phyloP scores from a whole-genome alignment of 108 stramenopile genomes.

The Chaetoceros muelleri region DNA sequence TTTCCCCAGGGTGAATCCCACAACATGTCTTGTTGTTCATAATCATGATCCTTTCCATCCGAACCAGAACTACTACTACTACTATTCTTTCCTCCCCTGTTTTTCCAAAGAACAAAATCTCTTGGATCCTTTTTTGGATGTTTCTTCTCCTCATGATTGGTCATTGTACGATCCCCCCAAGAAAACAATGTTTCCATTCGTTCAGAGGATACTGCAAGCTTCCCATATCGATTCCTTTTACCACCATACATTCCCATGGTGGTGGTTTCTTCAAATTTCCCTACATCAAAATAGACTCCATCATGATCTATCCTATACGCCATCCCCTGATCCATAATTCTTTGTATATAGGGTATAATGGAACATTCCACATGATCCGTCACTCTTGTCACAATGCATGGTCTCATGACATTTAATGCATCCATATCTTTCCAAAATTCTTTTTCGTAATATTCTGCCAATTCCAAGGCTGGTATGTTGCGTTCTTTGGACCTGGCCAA shows the following conservation, averaged over 20 bases:
- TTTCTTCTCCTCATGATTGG: slow-evolving; percentile 22
- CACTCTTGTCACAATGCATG: slow-evolving; percentile 86
- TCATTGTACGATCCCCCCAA: slow-evolving; percentile 23
- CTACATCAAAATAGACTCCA: slow-evolving; percentile 90
- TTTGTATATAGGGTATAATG: slow-evolving; percentile 82
- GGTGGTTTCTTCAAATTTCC: slow-evolving; percentile 51
- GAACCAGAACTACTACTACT: slow-evolving; percentile 1
- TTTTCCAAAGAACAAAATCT: slow-evolving; percentile 99
- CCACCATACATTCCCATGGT: no score
- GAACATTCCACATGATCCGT: slow-evolving; percentile 80
- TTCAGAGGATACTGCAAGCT: slow-evolving; percentile 68
- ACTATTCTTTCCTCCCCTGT: no score
- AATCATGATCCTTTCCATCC: slow-evolving; percentile 34
- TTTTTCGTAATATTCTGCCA: slow-evolving; percentile 44
- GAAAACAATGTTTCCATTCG: slow-evolving; percentile 45
- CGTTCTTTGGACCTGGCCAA: slow-evolving; percentile 45
- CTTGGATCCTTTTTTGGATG: slow-evolving; percentile 64
- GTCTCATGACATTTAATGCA: slow-evolving; percentile 53
- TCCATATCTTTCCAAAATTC: slow-evolving; percentile 74
- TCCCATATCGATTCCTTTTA: slow-evolving; percentile 77
- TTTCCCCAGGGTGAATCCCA: slow-evolving; percentile 91
- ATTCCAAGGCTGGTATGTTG: slow-evolving; percentile 22
- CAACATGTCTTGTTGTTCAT: slow-evolving; percentile 30
- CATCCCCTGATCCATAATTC: slow-evolving; percentile 61
- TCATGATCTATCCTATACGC: slow-evolving; percentile 66